Conservation (phyloP, 768 basidiomycete genomes). For the Mycena maculata region DNA sequence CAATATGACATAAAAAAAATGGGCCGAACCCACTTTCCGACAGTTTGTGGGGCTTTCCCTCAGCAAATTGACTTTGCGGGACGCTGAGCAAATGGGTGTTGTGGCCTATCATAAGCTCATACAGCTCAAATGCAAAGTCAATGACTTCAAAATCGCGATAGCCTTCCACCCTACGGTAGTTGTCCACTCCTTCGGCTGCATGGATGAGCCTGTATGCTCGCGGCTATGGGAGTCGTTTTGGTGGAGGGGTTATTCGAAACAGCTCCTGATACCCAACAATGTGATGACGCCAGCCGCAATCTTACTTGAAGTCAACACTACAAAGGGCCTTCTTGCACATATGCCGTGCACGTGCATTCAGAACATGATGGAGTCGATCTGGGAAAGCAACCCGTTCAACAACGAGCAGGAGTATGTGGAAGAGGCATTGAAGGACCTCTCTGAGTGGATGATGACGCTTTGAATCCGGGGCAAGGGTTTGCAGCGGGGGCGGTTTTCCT, state of each 20-base stretch:
- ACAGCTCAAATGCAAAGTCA: neutral
- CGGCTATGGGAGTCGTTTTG: constrained; percentile 19
- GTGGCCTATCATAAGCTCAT: constrained; percentile 3
- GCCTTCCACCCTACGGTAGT: constrained; percentile 3
- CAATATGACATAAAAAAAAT: neutral
- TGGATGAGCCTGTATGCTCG: constrained; percentile 1
- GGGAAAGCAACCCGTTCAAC: neutral
- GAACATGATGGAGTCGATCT: neutral
- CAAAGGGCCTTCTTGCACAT: neutral
- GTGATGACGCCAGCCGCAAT: neutral
- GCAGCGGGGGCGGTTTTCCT: no score
- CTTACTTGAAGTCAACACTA: neutral
- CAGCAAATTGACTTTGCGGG: neutral
- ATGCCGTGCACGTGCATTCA: neutral
- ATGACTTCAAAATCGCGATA: neutral
- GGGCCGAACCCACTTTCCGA: neutral
- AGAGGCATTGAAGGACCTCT: neutral
- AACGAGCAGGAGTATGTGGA: neutral
- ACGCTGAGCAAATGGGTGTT: constrained; percentile 15
- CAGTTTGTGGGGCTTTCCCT: neutral
- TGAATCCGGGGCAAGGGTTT: no score
- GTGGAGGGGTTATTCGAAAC: constrained; percentile 20
- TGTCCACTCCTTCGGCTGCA: neutral
- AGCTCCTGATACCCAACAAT: constrained; percentile 17
- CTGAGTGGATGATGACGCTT: neutral